Base-by-base conservation (phyloP, 345 rosid species). In the Salix exigua region DNA sequence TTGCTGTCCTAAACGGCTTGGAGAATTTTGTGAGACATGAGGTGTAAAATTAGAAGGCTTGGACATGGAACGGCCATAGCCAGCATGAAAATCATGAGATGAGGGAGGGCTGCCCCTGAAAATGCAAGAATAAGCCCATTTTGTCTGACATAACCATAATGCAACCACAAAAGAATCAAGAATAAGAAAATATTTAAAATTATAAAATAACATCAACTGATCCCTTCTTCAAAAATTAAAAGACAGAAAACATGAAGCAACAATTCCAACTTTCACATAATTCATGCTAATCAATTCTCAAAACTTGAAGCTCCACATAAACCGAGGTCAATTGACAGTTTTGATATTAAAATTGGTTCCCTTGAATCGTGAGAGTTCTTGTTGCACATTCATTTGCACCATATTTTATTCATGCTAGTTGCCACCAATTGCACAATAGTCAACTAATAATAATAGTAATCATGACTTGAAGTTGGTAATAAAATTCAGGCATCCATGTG, bases 1-100 rank as follows among this genome's bases (percentile, higher is more conserved):
- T 76, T 88, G 96, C 76, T 96, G 99, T 69, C 98, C 92, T 80
- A 96, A 89, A 65, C 98, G 97, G 82, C 99, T 96, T 9, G 94
- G 94, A 73, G 92, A 85, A 85, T 88, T 96, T 78, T 92, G 95
- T 5, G 92, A 58, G 65, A 83, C 63, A 66, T 90, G 96, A 18
- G 92, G 83, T 71, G 74, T 81, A 68, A 82, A 83, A 84, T 87
- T 85, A 61, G 91, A 77, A 77, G 89, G 81, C 85, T 88, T 89
- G 77, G 97, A 84, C 77, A 81, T 82, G 68, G 83, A 82, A 69
- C 85, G 93, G 70, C 89, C 82, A 77, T 82, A 85, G 73, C 98
- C 93, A 76, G 78, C 80, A 80, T 87, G 88, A 60, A 75, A 79
- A 73, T 93, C 98, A 80, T 83, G 84, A 79, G 87, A 74, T 78